Percentiles rank a stretch among this genome's conserved stretches.
phyloP scores from a whole-genome alignment of 345 rosid genomes.

The Sonneratia alba region DNA sequence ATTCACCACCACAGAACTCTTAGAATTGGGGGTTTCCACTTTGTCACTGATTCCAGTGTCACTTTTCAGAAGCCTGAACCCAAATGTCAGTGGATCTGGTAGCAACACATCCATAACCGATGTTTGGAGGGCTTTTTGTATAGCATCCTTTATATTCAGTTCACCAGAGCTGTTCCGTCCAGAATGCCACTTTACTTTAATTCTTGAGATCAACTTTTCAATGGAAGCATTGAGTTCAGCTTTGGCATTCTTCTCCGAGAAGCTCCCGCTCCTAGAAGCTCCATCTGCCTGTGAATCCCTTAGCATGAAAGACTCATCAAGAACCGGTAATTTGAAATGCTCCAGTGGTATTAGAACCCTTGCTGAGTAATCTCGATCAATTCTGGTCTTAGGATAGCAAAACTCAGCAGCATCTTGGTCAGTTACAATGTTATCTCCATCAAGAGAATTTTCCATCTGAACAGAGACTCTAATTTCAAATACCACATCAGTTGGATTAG shows the following conservation, averaged over 20 bases:
- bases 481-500: constrained; percentile 88
- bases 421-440: constrained; percentile 34
- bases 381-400: constrained; percentile 78
- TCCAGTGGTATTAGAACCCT: constrained; percentile 92
- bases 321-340: constrained; percentile 89
- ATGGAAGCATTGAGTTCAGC: constrained; percentile 85
- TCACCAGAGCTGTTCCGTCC: constrained; percentile 95
- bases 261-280: constrained; percentile 41
- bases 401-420: constrained; percentile 52
- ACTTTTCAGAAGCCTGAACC: constrained; percentile 65
- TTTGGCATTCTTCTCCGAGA: constrained; percentile 78
- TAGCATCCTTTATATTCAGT: constrained; percentile 79
- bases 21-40: constrained; percentile 19
- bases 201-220: constrained; percentile 74
- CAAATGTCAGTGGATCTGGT: constrained; percentile 93
- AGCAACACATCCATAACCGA: constrained; percentile 91
- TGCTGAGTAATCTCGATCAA: constrained; percentile 82
- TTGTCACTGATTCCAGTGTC: constrained; percentile 14
- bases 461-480: constrained; percentile 83
- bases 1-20: constrained; percentile 56
- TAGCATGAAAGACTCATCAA: constrained; percentile 75
- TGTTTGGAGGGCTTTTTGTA: constrained; percentile 80
- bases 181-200: constrained; percentile 92
- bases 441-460: constrained; percentile 51
- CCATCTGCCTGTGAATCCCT: constrained; percentile 55